phyloP scores from a whole-genome alignment of 164 flowering plant species.

The Aristolochia californica region DNA sequence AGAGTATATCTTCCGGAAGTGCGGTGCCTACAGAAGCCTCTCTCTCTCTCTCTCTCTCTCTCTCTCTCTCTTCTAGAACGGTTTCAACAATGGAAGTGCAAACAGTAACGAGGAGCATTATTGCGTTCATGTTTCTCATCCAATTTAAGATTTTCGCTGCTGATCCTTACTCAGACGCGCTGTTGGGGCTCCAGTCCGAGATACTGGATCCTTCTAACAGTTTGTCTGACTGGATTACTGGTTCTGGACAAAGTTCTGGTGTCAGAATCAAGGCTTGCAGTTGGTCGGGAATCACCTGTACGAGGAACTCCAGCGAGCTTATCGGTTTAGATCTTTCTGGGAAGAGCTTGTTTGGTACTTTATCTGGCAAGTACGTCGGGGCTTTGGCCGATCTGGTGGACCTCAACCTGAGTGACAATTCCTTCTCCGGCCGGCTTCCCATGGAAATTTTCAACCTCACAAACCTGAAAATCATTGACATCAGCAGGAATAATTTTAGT shows the following conservation, averaged over 20 bases:
- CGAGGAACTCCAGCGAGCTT: constrained; percentile 34
- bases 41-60: too few species aligned
- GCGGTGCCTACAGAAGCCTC: not conserved
- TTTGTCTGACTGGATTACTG: constrained; percentile 44
- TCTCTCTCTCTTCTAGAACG: not conserved
- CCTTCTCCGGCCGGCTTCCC: constrained; percentile 61
- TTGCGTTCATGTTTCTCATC: constrained; percentile 12
- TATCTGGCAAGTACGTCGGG: constrained; percentile 47
- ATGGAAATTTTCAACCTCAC: constrained; percentile 48
- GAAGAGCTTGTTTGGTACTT: constrained; percentile 46
- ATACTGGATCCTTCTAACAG: constrained; percentile 35
- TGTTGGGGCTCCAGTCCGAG: constrained; percentile 63
- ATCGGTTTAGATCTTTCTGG: constrained; percentile 49
- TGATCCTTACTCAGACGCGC: constrained; percentile 57
- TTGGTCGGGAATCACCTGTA: constrained; percentile 77
- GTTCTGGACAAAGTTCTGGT: constrained; percentile 7
- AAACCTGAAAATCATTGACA: constrained; percentile 50
- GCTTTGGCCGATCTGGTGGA: constrained; percentile 38
- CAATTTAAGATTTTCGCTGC: constrained; percentile 11
- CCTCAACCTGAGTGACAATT: constrained; percentile 74
- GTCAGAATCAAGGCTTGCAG: constrained; percentile 44
- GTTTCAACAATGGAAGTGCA: constrained; percentile 22
- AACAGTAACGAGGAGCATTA: constrained; percentile 32
- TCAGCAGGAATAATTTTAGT: constrained; percentile 80
- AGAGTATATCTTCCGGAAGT: not conserved